Conservation (phyloP, 78 protist genomes). For the Cyanophora paradoxa region DNA sequence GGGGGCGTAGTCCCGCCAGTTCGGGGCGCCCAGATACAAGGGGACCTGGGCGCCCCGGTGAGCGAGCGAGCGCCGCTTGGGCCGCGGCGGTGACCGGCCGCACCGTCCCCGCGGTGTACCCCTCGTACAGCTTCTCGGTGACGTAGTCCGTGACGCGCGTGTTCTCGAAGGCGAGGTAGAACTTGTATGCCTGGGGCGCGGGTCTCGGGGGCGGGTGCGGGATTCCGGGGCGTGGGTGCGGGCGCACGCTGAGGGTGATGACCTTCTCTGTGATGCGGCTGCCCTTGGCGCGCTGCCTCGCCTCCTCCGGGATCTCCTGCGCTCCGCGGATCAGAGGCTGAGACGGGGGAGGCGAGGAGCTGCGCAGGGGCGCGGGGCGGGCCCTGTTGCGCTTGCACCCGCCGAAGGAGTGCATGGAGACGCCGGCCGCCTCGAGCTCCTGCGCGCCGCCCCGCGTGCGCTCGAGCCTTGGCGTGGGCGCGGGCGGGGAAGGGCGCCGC, state of each 20-base stretch:
- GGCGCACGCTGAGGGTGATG: not conserved
- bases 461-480: slow-evolving; percentile 20
- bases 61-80: too few species aligned
- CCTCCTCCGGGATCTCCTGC: too few species aligned
- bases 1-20: too few species aligned
- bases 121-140: slow-evolving; percentile 59
- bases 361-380: not conserved
- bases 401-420: slow-evolving; percentile 43
- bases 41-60: too few species aligned
- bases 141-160: slow-evolving; percentile 49
- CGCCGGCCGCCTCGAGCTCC: slow-evolving; percentile 13
- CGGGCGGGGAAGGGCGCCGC: not conserved
- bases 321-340: too few species aligned
- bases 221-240: too few species aligned
- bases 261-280: not conserved
- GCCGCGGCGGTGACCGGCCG: too few species aligned
- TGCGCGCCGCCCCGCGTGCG: too few species aligned
- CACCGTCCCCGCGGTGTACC: not conserved
- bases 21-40: too few species aligned
- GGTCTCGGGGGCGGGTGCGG: too few species aligned
- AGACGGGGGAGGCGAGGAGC: too few species aligned
- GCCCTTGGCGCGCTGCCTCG: not conserved
- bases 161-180: slow-evolving; percentile 54
- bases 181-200: too few species aligned
- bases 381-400: slow-evolving; percentile 23